Base-by-base conservation (phyloP, 2,329 filamentous ascomycete genomes). In the Bipolaris zeicola region DNA sequence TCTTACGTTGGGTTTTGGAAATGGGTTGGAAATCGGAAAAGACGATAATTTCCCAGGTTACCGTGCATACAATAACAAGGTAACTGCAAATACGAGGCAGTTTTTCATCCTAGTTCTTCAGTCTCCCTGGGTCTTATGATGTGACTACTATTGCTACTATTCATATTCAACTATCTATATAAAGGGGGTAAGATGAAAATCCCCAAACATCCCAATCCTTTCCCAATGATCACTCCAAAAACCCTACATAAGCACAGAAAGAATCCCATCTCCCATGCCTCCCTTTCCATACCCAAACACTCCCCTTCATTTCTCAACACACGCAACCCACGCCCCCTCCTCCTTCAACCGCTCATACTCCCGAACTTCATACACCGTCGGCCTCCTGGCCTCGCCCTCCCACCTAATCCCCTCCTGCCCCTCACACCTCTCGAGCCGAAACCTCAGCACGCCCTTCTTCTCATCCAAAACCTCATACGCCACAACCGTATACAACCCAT, bases 401-500 rank as follows among this genome's bases (percentile, higher is more conserved):
- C 69, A 79, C 3, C 83, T 72, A 46, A 86, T 83, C 0, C 80
- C 77, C 20, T 76, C 69, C 60, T 86, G 82, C 0, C 72, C 78
- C 3, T 63, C 24, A 2, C 74, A 50, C 1, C 85, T 72, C 37
- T 73, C 65, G 5, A 87, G 69, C 7, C 69, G 72, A 68, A 87
- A 87, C 1, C 76, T 70, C 63, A 82, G 77, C 18, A 78, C 76
- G 2, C 77, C 76, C n/a, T 74, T 78, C 11, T 67, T 62, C 3
- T 62, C 33, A 51, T 85, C 77, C 1, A 80, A 34, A 0, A 77
- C 50, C 56, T 79, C 67, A 45, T 74, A 75, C 2, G 55, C 65
- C 0, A 70, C 72, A 5, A 86, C 78, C 5, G 73, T 65, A 59
- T 87, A 87, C 0, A 87, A 66, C 0, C 85, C 85, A 66, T 87